A percentile compares a stretch with the other conserved stretches of the same genome.
Conservation (phyloP, 805 yeast species). For the Ogataea zsoltii region DNA sequence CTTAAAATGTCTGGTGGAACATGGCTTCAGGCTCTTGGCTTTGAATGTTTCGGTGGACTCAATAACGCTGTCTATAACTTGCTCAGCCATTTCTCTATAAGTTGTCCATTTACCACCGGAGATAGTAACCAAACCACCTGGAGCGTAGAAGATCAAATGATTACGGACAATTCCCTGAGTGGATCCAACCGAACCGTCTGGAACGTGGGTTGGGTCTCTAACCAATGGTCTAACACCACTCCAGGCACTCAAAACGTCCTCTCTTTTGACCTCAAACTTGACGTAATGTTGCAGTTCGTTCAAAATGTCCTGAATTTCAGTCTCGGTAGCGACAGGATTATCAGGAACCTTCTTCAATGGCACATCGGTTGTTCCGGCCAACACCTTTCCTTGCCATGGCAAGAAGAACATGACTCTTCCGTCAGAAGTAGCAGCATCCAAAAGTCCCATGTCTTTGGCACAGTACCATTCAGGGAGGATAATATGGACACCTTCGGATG, state of each 20-base stretch:
- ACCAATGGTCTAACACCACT: constrained; percentile 95
- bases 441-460: constrained; percentile 81
- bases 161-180: constrained; percentile 92
- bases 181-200: constrained; percentile 35
- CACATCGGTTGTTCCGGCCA: constrained; percentile 96
- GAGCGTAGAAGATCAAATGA: constrained; percentile 72
- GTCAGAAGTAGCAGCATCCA: constrained; percentile 90
- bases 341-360: constrained; percentile 71
- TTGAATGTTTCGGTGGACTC: constrained; percentile 42
- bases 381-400: constrained; percentile 97
- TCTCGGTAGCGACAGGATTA: constrained; percentile 83
- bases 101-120: constrained; percentile 99
- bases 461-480: constrained; percentile 91
- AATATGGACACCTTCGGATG: constrained; percentile 92
- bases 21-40: constrained; percentile 37
- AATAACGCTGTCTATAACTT: constrained; percentile 77
- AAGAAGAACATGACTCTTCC: constrained; percentile 96
- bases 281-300: constrained; percentile 87
- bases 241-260: constrained; percentile 94
- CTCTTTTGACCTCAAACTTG: constrained; percentile 83
- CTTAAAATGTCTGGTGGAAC: constrained; percentile 54
- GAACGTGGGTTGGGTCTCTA: constrained; percentile 64
- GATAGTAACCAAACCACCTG: constrained; percentile 77
- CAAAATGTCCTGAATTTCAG: constrained; percentile 84
- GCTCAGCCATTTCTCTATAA: constrained; percentile 96